phyloP scores from a whole-genome alignment of 140 eudicot genomes.

The Anethum foeniculum region DNA sequence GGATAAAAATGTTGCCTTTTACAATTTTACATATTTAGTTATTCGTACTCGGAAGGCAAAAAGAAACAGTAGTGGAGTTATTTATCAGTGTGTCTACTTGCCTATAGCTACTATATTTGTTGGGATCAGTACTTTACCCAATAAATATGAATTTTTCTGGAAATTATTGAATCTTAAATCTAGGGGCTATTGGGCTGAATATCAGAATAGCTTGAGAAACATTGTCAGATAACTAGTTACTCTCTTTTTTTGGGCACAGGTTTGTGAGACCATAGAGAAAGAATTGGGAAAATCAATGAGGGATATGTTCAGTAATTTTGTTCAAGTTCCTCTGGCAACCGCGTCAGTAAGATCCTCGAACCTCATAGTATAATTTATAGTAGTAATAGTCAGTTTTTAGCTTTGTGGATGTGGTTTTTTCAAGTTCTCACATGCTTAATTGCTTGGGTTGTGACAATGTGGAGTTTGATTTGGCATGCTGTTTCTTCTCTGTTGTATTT shows the following conservation, averaged over 20 bases:
- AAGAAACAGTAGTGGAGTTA: neutral
- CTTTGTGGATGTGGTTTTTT: slow-evolving; percentile 1
- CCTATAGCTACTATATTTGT: neutral
- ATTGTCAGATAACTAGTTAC: neutral
- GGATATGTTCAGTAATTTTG: slow-evolving; percentile 60
- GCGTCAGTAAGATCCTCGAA: slow-evolving; percentile 69
- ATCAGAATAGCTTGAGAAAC: slow-evolving; percentile 7
- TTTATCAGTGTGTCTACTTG: neutral
- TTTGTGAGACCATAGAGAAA: slow-evolving; percentile 53
- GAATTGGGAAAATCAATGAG: slow-evolving; percentile 80
- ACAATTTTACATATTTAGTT: neutral
- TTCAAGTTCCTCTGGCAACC: slow-evolving; percentile 74
- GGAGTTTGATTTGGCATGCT: neutral
- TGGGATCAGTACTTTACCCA: neutral
- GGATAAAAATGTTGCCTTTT: neutral
- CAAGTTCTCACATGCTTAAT: neutral
- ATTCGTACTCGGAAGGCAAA: neutral
- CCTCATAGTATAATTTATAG: neutral
- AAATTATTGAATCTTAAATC: neutral
- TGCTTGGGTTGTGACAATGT: neutral
- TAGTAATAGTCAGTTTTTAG: neutral
- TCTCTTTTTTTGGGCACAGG: slow-evolving; percentile 37
- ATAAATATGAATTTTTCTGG: neutral
- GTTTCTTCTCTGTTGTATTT: slow-evolving; percentile 4
- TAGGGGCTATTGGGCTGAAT: neutral